These are phyloP conservation scores for Solanum gandarillasii DNA, from an alignment of 257 asterid species.

Conservation along the genomic window DNA sequence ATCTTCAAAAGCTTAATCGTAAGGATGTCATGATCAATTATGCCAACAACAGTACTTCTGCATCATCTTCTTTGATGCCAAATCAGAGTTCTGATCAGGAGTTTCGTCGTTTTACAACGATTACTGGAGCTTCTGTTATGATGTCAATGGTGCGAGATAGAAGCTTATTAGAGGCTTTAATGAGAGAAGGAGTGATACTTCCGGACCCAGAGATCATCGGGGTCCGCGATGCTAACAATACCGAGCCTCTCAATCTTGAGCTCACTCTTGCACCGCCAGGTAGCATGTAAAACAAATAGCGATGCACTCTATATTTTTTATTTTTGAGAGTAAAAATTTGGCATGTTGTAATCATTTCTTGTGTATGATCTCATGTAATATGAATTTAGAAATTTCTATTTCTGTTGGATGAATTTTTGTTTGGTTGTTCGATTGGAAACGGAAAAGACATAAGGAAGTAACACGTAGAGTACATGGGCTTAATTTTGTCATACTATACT, in stretches of 20 bases:
- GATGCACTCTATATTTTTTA: too few species aligned
- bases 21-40: neutral
- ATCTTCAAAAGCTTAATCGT: neutral
- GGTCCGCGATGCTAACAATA: neutral
- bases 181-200: neutral
- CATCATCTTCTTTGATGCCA: neutral
- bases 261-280: slow-evolving; percentile 46
- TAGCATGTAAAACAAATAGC: neutral
- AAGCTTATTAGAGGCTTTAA: neutral
- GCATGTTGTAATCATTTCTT: neutral
- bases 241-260: slow-evolving; percentile 7
- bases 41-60: neutral
- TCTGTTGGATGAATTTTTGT: neutral
- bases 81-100: neutral
- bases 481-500: neutral
- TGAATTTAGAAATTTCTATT: neutral
- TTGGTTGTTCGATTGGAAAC: neutral
- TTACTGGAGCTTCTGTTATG: neutral
- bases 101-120: neutral
- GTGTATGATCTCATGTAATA: neutral
- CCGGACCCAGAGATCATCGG: neutral
- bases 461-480: neutral
- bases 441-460: neutral
- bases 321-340: neutral
- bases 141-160: neutral